Conservation (phyloP, 805 yeast genomes). For the Myxozyma neotropica region DNA sequence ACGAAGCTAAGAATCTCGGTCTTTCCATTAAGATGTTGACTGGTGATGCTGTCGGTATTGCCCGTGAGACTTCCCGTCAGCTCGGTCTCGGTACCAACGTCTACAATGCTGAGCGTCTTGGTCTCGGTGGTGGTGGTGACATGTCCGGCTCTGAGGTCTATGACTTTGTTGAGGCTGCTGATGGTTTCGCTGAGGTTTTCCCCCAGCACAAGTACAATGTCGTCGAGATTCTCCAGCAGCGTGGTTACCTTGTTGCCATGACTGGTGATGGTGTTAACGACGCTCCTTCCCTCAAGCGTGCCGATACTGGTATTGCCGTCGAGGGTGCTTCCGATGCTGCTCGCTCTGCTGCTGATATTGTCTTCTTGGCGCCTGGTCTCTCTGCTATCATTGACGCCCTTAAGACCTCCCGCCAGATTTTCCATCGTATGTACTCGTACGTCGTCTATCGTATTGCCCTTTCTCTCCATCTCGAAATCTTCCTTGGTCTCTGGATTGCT, state of each 20-base stretch:
- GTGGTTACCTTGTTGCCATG: slow-evolving; percentile 70
- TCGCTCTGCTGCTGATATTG: slow-evolving; percentile 50
- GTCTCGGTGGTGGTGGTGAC: slow-evolving; percentile 81
- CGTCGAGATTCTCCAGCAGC: slow-evolving; percentile 63
- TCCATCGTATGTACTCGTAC: slow-evolving; percentile 98
- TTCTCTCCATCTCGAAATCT: slow-evolving; percentile 90
- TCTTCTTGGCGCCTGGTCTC: slow-evolving; percentile 60
- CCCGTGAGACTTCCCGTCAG: slow-evolving; percentile 97
- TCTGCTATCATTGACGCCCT: slow-evolving; percentile 63
- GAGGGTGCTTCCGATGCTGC: slow-evolving; percentile 53
- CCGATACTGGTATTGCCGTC: slow-evolving; percentile 88
- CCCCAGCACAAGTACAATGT: slow-evolving; percentile 70
- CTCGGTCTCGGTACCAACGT: slow-evolving; percentile 95
- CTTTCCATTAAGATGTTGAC: slow-evolving; percentile 96
- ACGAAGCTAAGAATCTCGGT: slow-evolving; percentile 89
- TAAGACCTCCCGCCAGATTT: slow-evolving; percentile 93
- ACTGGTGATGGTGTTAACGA: slow-evolving; percentile 73
- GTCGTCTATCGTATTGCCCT: slow-evolving; percentile 97
- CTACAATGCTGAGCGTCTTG: slow-evolving; percentile 94
- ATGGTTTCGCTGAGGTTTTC: slow-evolving; percentile 84
- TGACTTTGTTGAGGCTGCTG: slow-evolving; percentile 80
- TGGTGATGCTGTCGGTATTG: slow-evolving; percentile 99
- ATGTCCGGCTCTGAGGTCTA: slow-evolving; percentile 67
- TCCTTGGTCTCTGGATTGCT: slow-evolving; percentile 96
- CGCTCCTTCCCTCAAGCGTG: slow-evolving; percentile 68